Base-by-base conservation (phyloP, 257 asterid species). In the Nemophila menziesii region DNA sequence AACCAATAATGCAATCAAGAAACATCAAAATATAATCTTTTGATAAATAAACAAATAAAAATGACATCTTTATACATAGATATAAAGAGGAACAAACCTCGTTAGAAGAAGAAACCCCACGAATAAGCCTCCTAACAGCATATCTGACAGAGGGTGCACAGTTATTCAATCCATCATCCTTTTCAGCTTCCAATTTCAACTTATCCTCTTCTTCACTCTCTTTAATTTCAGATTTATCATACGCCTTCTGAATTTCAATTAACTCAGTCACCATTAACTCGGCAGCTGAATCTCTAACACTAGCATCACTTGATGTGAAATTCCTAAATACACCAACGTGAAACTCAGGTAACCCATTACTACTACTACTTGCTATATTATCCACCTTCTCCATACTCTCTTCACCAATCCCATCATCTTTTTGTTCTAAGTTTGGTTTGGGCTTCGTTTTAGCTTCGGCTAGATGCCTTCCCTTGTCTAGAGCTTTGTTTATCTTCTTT, bases 111-210 rank as follows among this genome's bases (percentile, higher is more conserved):
- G 93, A 85, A 51, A 90, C 86, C 2, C 99, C 96, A 1, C 94
- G 93, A 62, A 90, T 66, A 36, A 90, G 93, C 76, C 99, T 90
- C 63, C 96, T 73, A 54, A 90, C 72, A 4, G 96, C 96, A 68
- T 90, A 85, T 64, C 99, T 73, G 70, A 90, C 37, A n/a, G 93
- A 77, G 5, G 96, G 94, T 18, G 99, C 99, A 60, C 92, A 81
- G 51, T 72, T 69, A 66, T 85, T 64, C 82, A 90, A 69, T 24
- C 96, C 98, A 64, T 90, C 98, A 48, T 71, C 92, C 69, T 85
- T 85, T 51, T 76, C 87, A 3, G 98, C 98, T 71, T 90, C 99
- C 63, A 90, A 72, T 40, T 69, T 90, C 33, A 83, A 45, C 34
- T 61, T 56, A 54, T 70, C 94, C 60, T 79, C 93, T 36, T 81